phyloP scores from a whole-genome alignment of 2,329 filamentous ascomycete genomes.

The Nemania diffusa region DNA sequence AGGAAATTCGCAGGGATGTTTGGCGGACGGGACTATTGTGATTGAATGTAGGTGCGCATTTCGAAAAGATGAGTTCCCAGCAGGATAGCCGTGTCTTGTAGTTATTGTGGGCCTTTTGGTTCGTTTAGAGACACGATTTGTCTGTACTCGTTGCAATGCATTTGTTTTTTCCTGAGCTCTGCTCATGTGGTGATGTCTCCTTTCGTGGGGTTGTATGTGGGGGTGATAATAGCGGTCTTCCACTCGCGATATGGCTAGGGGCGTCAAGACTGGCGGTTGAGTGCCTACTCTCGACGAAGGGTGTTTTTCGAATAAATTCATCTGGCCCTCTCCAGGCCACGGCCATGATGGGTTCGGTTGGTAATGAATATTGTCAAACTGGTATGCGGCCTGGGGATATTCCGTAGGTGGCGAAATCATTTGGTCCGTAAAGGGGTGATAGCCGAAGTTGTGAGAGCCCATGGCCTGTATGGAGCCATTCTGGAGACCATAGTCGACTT shows the following conservation, averaged over 20 bases:
- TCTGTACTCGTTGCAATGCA: constrained; percentile 57
- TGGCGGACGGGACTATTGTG: neutral
- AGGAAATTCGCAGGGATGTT: neutral
- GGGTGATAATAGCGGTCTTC: neutral
- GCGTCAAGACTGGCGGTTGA: neutral
- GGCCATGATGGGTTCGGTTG: neutral
- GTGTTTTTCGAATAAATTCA: neutral
- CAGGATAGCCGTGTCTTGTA: too few relatives aligned
- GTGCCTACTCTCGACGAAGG: neutral
- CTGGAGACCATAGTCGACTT: constrained; percentile 30
- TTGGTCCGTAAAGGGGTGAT: constrained; percentile 23
- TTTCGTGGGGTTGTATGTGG: constrained; percentile 46
- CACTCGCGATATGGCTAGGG: neutral
- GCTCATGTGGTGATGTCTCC: constrained; percentile 55
- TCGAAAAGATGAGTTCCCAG: too few relatives aligned
- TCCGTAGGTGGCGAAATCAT: constrained; percentile 38
- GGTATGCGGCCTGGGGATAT: neutral
- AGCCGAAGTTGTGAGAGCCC: constrained; percentile 43
- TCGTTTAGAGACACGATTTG: constrained; percentile 35
- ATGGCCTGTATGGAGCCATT: constrained; percentile 1
- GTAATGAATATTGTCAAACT: neutral
- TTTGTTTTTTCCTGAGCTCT: constrained; percentile 57
- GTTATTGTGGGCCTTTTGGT: neutral
- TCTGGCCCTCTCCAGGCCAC: neutral
- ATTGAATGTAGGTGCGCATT: too few relatives aligned